These are phyloP conservation scores for Cladosporium sp. DNA, from an alignment of 2,329 filamentous ascomycete species.

Conservation along the genomic window DNA sequence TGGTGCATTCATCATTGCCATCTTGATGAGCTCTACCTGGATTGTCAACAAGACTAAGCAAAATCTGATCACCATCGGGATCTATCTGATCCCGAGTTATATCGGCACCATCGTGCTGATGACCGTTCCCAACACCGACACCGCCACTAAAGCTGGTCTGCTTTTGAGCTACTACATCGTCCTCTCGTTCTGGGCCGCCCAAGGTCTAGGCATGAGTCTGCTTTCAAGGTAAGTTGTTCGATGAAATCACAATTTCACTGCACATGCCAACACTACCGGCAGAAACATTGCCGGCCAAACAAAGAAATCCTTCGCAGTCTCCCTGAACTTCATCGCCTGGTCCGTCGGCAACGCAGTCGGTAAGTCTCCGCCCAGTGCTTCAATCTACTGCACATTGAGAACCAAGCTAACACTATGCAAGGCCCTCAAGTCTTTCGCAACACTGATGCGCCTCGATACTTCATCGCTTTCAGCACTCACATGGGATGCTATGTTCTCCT, in stretches of 20 bases:
- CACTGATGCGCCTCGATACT: constrained; percentile 60
- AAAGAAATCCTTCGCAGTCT: constrained; percentile 66
- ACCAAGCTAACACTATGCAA: constrained; percentile 18
- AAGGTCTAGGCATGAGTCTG: constrained; percentile 26
- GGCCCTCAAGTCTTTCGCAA: constrained; percentile 62
- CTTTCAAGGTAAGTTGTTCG: constrained; percentile 12
- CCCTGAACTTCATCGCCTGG: constrained; percentile 68
- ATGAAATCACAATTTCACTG: constrained; percentile 46
- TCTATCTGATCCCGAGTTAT: constrained; percentile 66
- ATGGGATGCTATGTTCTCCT: constrained; percentile 62
- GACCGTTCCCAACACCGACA: constrained; percentile 57
- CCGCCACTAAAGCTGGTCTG: constrained; percentile 60
- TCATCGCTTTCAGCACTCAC: constrained; percentile 66
- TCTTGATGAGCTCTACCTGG: constrained; percentile 63
- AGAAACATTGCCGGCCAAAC: constrained; percentile 70
- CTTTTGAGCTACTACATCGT: constrained; percentile 73
- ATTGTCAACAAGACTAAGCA: constrained; percentile 66
- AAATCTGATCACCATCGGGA: constrained; percentile 63
- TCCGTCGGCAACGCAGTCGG: constrained; percentile 64
- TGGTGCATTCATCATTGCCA: constrained; percentile 68
- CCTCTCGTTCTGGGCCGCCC: constrained; percentile 70
- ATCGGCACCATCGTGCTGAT: constrained; percentile 69
- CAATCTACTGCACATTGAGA: too few relatives aligned
- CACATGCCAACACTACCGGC: background rate
- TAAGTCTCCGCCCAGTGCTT: constrained; percentile 21